Evolutionary conservation across 371 early-diverging fungal species (phyloP), one percentile per base, ranked within the genome.

Genomic region (Coemansia sp.): DNA sequence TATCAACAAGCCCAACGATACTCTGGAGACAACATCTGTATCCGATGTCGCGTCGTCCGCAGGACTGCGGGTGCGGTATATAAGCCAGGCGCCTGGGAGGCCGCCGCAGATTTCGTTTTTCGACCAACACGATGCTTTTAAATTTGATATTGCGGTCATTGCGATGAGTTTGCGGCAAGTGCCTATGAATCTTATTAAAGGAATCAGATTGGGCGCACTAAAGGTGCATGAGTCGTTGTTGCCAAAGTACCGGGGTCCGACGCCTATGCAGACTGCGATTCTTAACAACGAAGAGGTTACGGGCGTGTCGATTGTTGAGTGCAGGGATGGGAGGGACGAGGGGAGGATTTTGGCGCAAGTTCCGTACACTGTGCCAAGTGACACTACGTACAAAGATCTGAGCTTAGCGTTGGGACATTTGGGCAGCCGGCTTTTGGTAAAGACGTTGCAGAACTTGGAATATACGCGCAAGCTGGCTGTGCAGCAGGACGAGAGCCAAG

Each of bases 111-210:
- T 45, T 45, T 45, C 45, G 45, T 45, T 16, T 45, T 45, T 45
- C 45, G 45, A 45, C 29, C 10, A n/a, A 14, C 10, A 31, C 0
- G 26, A 54, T 22, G 26, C 55, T 16, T 16, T 26, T 5, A 13
- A 6, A 21, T 91, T 82, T 74, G 92, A 95, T 75, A 73, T 97
- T 21, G 95, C 90, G 4, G 83, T 95, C 0, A 95, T 94, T n/a
- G 93, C 95, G 0, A 95, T 95, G 1, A 95, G 94, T 83, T 94
- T 95, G 0, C 91, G 91, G 72, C 95, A 95, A 67, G 72, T 98
- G 18, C 92, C 97, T 1, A 68, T 81, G 4, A 66, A 81, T 8
- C 76, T 96, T n/a, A 86, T 97, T 29, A 61, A 79, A 0, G 59
- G 77, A 0, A 91, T 97, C 64, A 80, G 79, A 8, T 62, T 78